Base-by-base conservation (phyloP, 345 rosid species). In the Camelina neglecta region DNA sequence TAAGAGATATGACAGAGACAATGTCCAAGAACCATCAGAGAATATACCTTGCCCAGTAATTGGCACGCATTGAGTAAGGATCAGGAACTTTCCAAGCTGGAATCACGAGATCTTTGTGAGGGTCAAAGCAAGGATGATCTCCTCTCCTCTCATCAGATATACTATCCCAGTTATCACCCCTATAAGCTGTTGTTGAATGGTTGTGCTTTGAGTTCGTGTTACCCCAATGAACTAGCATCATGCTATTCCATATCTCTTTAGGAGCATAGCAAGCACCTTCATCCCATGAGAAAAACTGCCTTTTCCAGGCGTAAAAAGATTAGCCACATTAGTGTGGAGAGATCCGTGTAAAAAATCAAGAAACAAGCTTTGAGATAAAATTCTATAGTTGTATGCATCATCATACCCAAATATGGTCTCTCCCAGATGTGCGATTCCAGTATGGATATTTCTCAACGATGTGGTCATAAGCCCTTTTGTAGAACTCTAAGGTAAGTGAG, bases 191-290 rank as follows among this genome's bases (percentile, higher is more conserved):
- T 48, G 99, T 94, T 0, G 99, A 92, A 65, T 84, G 86, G 38
- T 92, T 92, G 50, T 94, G 97, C 90, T 94, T 94, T 50, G 97
- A 84, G 78, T 92, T 92, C 10, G 97, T 90, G 82, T 94, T 94
- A 50, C 99, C 99, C 99, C 99, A 94, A 68, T 94, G 99, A 83
- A 92, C 97, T 74, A 94, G 71, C 97, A 92, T 92, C 93, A 86
- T 92, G 81, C 99, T 92, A 75, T 86, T 89, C 99, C 99, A 94
- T 83, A 94, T 94, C 87, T 94, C 97, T 86, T 92, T 94, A 12
- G 99, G 99, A 75, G 99, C 97, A 88, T 90, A 92, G 85, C 99
- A 94, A 85, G 99, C 97, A 86, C 97, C 97, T 89, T 94, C 97
- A 84, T 94, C 99, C 99, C 99, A 94, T 67, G 99, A 90, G 83